Base-by-base conservation (phyloP, 2,329 filamentous ascomycete genomes). In the Phyllosticta ampelicida region DNA sequence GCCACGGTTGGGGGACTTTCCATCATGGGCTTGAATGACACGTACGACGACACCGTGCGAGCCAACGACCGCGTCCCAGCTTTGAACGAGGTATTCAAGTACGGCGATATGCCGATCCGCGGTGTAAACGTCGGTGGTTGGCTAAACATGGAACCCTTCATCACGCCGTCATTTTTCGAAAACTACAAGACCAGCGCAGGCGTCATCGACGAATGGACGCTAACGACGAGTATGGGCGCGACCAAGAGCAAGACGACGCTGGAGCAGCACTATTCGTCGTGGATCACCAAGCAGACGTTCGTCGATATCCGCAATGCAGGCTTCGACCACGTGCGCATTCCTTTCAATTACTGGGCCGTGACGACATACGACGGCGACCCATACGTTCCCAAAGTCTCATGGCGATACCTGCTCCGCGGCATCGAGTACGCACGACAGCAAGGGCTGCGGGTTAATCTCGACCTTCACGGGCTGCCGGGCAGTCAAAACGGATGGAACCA, bases 401-500 rank as follows among this genome's bases (percentile, higher is more conserved):
- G 92, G 92, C 82, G 94, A 11, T 99, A 99, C 68, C 84, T 99
- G 1, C 81, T 99, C 9, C 86, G 94, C 16, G 89, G 81, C 9
- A 96, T 99, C 63, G 94, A 99, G 71, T 99, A 89, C 81, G 89
- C 88, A 51, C 86, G 94, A 23, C 91, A 95, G 68, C 87, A 96
- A 70, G 94, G 94, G 0, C 77, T 99, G 4, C 86, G 94, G 1
- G 84, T 99, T 48, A 97, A 97, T 62, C 82, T 99, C 3, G 94
- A 99, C 70, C 75, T 96, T 4, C 94, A 99, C 73, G 90, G 81
- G n/a, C 78, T 94, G 0, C 92, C 92, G 0, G 94, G 94, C 0
- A 92, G 87, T 61, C 94, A 97, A 68, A 99, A 99, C 67, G 94
- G 94, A 1, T 97, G 92, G 92, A 96, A 96, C 66, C 94, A 99